Conservation (phyloP, 805 yeast species). For the Lachancea mirantina region DNA sequence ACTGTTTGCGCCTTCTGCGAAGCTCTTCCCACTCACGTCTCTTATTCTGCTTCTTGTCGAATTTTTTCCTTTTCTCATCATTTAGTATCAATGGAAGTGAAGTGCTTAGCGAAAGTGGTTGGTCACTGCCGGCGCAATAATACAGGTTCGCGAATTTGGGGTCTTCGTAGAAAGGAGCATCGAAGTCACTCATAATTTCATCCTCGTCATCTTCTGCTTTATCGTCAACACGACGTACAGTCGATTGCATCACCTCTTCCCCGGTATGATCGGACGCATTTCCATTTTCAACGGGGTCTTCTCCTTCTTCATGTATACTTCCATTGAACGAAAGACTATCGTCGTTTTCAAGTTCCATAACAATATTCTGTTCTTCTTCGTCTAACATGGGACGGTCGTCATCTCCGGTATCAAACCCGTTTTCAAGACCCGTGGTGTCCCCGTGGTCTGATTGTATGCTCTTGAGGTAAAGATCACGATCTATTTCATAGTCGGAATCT, state of each 20-base stretch:
- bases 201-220: constrained; percentile 29
- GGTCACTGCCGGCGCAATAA: constrained; percentile 29
- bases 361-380: constrained; percentile 28
- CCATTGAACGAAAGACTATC: constrained; percentile 30
- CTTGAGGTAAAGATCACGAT: constrained; percentile 27
- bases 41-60: constrained; percentile 25
- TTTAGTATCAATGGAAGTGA: constrained; percentile 28
- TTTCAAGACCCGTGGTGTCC: constrained; percentile 29
- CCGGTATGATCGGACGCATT: too few species aligned
- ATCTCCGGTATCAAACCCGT: constrained; percentile 29
- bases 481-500: constrained; percentile 31
- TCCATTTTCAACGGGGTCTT: constrained; percentile 28
- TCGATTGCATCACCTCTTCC: constrained; percentile 14
- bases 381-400: constrained; percentile 28
- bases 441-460: constrained; percentile 27
- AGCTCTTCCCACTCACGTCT: constrained; percentile 27
- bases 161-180: constrained; percentile 38
- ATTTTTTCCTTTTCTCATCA: constrained; percentile 23
- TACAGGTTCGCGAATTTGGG: constrained; percentile 31
- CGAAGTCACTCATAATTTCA: constrained; percentile 30
- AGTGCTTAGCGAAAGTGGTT: constrained; percentile 28
- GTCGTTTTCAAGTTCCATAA: constrained; percentile 26
- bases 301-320: constrained; percentile 28
- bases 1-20: constrained; percentile 22
- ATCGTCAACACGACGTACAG: constrained; percentile 25